These are phyloP conservation scores for Trichoderma orchidacearum DNA, from an alignment of 495 filamentous ascomycete species.

Conservation along the genomic window DNA sequence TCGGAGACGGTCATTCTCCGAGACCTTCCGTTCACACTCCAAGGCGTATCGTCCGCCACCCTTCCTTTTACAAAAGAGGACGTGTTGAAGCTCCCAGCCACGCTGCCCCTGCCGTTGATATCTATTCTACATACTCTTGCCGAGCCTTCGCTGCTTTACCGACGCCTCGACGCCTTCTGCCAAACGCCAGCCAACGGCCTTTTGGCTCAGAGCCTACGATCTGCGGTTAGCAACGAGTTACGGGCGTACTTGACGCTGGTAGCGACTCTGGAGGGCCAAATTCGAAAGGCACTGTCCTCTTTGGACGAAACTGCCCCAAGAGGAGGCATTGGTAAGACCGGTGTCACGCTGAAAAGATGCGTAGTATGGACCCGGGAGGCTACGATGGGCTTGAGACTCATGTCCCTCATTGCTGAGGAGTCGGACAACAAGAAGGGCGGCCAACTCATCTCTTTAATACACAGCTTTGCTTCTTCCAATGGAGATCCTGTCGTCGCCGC, in stretches of 20 bases:
- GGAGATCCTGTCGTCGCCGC: conserved; percentile 89
- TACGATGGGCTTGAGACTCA: conserved; percentile 87
- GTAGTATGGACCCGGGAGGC: conserved; percentile 96
- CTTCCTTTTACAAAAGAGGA: conserved; percentile 57
- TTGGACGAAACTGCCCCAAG: conserved; percentile 50
- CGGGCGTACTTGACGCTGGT: conserved; percentile 87
- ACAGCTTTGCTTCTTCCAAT: conserved; percentile 83
- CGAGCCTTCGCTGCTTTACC: conserved; percentile 85
- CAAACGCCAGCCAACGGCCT: conserved; percentile 51
- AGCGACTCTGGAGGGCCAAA: conserved; percentile 87
- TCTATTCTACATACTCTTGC: conserved; percentile 81
- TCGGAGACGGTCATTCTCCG: conserved; percentile 68
- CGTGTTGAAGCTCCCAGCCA: conserved; percentile 57
- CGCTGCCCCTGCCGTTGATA: conserved; percentile 70
- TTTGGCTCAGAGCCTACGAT: conserved; percentile 85
- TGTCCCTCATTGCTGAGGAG: conserved; percentile 89
- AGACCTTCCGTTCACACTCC: conserved; percentile 86
- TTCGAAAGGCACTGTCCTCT: conserved; percentile 61
- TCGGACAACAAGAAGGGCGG: conserved; percentile 77
- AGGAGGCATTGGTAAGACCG: conserved; percentile 63
- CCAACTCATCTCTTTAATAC: conserved; percentile 86
- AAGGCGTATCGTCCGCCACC: conserved; percentile 79
- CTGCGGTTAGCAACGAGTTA: conserved; percentile 73
- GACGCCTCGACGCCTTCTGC: conserved; percentile 64
- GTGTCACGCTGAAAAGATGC: conserved; percentile 92